Evolutionary conservation across 768 basidiomycete species (phyloP).

Genomic region (Leucocoprinus birnbaumii): DNA sequence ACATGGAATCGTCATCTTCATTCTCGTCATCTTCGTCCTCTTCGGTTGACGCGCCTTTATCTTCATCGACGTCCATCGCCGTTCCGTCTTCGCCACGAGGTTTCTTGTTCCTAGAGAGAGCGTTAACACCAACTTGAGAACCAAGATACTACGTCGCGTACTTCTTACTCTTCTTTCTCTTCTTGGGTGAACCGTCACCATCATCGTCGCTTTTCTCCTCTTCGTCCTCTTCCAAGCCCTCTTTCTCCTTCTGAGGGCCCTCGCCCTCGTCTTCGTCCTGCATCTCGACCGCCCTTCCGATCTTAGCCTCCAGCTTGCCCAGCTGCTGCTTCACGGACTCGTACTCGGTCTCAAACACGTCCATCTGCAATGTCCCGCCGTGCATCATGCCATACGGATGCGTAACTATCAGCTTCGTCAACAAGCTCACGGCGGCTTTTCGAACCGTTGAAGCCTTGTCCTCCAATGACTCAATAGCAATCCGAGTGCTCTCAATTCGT

Average conservation of each 20-base stretch:
- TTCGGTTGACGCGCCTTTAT: slow-evolving; percentile 27
- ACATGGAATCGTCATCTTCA: slow-evolving; percentile 28
- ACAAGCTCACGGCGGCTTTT: slow-evolving; percentile 73
- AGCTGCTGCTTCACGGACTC: slow-evolving; percentile 59
- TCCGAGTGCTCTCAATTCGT: slow-evolving; percentile 67
- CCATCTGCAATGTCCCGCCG: slow-evolving; percentile 73
- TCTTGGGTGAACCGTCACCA: slow-evolving; percentile 18
- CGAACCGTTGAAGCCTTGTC: slow-evolving; percentile 92
- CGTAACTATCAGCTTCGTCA: slow-evolving; percentile 74
- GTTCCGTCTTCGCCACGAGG: slow-evolving; percentile 31
- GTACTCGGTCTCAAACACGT: slow-evolving; percentile 76
- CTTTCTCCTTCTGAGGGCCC: slow-evolving; percentile 30
- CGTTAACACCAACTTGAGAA: not conserved
- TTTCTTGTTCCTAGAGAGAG: slow-evolving; percentile 24
- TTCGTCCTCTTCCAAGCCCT: too few species aligned
- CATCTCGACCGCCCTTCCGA: slow-evolving; percentile 60
- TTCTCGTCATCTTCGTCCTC: slow-evolving; percentile 38
- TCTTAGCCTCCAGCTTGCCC: slow-evolving; percentile 60
- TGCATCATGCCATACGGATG: slow-evolving; percentile 88
- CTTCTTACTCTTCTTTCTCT: slow-evolving; percentile 33
- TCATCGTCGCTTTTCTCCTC: slow-evolving; percentile 19
- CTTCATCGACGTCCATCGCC: slow-evolving; percentile 53
- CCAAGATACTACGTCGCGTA: slow-evolving; percentile 10
- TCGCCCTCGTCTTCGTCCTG: slow-evolving; percentile 37
- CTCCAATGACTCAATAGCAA: slow-evolving; percentile 77